Percentiles rank a stretch among this genome's conserved stretches.
Conservation (phyloP, 176 grass and related monocot species). For the Elaeis guineensis region DNA sequence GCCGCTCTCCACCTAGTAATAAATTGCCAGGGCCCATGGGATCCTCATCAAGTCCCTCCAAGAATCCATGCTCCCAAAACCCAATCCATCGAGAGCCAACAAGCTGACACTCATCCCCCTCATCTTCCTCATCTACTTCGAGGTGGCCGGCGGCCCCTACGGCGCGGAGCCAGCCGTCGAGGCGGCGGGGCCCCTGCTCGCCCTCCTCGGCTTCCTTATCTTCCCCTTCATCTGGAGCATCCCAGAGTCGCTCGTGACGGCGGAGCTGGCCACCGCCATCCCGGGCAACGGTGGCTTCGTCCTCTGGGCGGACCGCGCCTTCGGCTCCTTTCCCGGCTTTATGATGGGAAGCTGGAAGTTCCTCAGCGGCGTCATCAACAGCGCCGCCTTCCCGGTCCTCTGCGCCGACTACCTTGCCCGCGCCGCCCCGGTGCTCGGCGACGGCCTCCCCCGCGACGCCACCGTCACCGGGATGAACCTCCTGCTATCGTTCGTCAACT, state of each 20-base stretch:
- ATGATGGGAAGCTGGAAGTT: slow-evolving; percentile 84
- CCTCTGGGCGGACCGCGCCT: slow-evolving; percentile 66
- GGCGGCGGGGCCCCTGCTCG: slow-evolving; percentile 48
- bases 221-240: slow-evolving; percentile 73
- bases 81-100: slow-evolving; percentile 10
- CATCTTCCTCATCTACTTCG: slow-evolving; percentile 85
- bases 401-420: slow-evolving; percentile 57
- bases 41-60: too few species aligned
- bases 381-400: slow-evolving; percentile 63
- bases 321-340: slow-evolving; percentile 49
- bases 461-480: slow-evolving; percentile 52
- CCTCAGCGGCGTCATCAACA: slow-evolving; percentile 66
- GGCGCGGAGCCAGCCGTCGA: slow-evolving; percentile 64
- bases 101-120: slow-evolving; percentile 64
- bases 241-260: slow-evolving; percentile 68
- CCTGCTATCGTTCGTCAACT: slow-evolving; percentile 42
- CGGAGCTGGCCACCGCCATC: slow-evolving; percentile 59
- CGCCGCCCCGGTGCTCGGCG: slow-evolving; percentile 35
- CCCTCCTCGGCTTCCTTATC: slow-evolving; percentile 55
- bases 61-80: too few species aligned
- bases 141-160: slow-evolving; percentile 70
- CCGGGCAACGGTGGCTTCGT: slow-evolving; percentile 85
- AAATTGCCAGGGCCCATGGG: too few species aligned
- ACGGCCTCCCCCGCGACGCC: slow-evolving; percentile 14
- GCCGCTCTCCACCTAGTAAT: too few species aligned